Percentiles rank a stretch among this genome's conserved stretches.
phyloP scores from a whole-genome alignment of 345 rosid genomes.

The Anacardium occidentale region DNA sequence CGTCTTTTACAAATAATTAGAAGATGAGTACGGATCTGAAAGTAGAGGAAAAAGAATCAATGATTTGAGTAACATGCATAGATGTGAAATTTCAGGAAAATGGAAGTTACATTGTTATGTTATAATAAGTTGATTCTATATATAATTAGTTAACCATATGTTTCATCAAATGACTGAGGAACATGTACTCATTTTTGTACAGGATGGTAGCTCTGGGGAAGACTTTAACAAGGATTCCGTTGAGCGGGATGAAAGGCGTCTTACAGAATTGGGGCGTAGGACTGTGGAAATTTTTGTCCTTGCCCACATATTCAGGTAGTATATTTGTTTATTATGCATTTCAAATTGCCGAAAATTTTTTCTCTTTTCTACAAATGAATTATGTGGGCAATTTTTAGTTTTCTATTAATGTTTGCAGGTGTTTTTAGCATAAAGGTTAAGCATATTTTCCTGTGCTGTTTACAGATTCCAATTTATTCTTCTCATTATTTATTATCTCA shows the following conservation, averaged over 20 bases:
- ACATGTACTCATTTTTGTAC: slow-evolving; percentile 19
- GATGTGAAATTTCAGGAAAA: neutral
- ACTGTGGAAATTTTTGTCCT: slow-evolving; percentile 90
- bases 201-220: slow-evolving; percentile 82
- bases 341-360: neutral
- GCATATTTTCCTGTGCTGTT: no score
- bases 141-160: neutral
- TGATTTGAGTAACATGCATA: neutral
- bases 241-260: slow-evolving; percentile 86
- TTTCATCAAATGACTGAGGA: neutral
- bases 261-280: slow-evolving; percentile 87
- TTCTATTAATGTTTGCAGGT: neutral
- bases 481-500: no score
- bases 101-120: neutral
- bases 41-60: neutral
- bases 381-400: neutral
- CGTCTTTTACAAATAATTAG: neutral
- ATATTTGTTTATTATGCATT: slow-evolving; percentile 5
- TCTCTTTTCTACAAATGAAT: neutral
- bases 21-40: neutral
- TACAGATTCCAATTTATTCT: no score
- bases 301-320: slow-evolving; percentile 84
- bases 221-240: slow-evolving; percentile 73
- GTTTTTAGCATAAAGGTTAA: neutral
- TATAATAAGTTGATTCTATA: neutral